A percentile compares a stretch with the other conserved stretches of the same genome.
phyloP scores from a whole-genome alignment of 345 rosid genomes.

The Psidium guajava region DNA sequence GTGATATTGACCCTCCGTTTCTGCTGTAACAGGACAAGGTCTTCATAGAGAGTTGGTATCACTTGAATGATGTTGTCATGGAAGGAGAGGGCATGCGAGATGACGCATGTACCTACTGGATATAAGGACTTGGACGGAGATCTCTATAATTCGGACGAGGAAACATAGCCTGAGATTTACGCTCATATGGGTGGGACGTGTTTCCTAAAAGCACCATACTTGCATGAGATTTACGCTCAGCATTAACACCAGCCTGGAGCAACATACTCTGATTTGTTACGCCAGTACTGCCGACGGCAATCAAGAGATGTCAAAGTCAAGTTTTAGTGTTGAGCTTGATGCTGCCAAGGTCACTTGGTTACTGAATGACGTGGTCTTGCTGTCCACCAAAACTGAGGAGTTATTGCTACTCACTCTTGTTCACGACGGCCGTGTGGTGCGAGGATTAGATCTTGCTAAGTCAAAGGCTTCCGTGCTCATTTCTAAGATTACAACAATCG shows the following conservation, averaged over 20 bases:
- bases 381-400: slow-evolving; percentile 89
- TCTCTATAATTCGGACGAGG: too few relatives aligned
- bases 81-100: too few relatives aligned
- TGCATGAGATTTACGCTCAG: slow-evolving; percentile 92
- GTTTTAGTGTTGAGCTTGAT: slow-evolving; percentile 88
- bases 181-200: slow-evolving; percentile 91
- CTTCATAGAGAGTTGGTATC: too few relatives aligned
- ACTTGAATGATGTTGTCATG: too few relatives aligned
- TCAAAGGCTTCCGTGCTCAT: slow-evolving; percentile 96
- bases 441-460: slow-evolving; percentile 90
- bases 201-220: slow-evolving; percentile 91
- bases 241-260: slow-evolving; percentile 85
- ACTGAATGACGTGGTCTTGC: slow-evolving; percentile 65
- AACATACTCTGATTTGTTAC: slow-evolving; percentile 88
- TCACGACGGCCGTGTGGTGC: slow-evolving; percentile 95
- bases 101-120: too few relatives aligned
- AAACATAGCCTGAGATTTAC: too few relatives aligned
- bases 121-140: too few relatives aligned
- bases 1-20: too few relatives aligned
- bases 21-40: too few relatives aligned
- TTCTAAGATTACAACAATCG: slow-evolving; percentile 78
- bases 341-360: slow-evolving; percentile 88
- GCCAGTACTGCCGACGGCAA: slow-evolving; percentile 75
- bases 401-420: slow-evolving; percentile 74
- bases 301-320: slow-evolving; percentile 86